These are phyloP conservation scores for Botrytis elliptica DNA, from an alignment of 2,329 filamentous ascomycete genomes.

Conservation along the genomic window DNA sequence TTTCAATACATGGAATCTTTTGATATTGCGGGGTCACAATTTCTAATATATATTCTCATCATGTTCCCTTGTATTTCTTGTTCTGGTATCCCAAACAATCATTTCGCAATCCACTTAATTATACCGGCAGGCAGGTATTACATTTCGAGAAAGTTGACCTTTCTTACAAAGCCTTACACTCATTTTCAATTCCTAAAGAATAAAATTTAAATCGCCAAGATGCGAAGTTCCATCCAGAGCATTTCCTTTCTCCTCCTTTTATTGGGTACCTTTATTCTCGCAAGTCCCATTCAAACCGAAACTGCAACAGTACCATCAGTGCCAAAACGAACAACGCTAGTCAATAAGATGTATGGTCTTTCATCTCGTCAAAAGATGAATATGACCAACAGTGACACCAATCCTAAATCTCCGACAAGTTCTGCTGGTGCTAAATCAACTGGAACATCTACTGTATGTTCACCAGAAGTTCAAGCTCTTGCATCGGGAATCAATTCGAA, in stretches of 20 bases:
- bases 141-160: neutral
- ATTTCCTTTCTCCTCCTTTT: slow-evolving; percentile 1
- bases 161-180: neutral
- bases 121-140: neutral
- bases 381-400: neutral
- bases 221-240: slow-evolving; percentile 1
- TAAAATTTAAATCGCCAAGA: neutral
- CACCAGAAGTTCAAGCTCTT: slow-evolving; percentile 25
- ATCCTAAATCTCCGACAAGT: neutral
- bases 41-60: neutral
- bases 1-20: neutral
- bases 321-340: neutral
- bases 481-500: slow-evolving; percentile 30
- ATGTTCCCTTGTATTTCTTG: neutral
- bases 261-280: neutral
- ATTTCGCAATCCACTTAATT: neutral
- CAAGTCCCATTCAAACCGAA: neutral
- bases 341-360: neutral
- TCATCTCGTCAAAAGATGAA: neutral
- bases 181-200: neutral
- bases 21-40: neutral
- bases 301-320: neutral
- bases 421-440: slow-evolving; percentile 1
- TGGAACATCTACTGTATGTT: slow-evolving; percentile 21
- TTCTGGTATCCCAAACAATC: neutral